These are phyloP conservation scores for Dothistroma septosporum DNA, from an alignment of 2,329 filamentous ascomycete species.

Conservation along the genomic window DNA sequence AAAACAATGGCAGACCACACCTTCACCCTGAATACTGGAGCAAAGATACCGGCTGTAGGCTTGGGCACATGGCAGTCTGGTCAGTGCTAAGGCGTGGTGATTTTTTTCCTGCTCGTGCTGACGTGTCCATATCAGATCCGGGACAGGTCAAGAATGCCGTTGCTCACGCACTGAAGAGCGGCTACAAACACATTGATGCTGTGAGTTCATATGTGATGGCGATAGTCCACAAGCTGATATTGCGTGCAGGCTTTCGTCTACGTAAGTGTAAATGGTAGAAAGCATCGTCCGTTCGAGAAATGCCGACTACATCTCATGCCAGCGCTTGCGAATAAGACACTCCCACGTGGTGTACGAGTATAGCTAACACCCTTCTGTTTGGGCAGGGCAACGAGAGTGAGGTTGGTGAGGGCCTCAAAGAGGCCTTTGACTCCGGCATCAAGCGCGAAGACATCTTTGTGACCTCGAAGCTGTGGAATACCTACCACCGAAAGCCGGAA, in stretches of 20 bases:
- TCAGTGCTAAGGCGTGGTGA: background rate
- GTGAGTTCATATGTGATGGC: constrained; percentile 2
- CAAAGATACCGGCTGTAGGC: constrained; percentile 38
- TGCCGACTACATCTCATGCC: too few species aligned
- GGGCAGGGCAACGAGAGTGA: constrained; percentile 65
- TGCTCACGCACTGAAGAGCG: constrained; percentile 45
- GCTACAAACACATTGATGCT: constrained; percentile 60
- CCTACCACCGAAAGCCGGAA: constrained; percentile 67
- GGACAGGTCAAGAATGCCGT: constrained; percentile 49
- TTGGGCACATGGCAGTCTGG: constrained; percentile 39
- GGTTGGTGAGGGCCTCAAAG: constrained; percentile 71
- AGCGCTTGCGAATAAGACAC: too few species aligned
- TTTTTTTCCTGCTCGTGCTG: background rate
- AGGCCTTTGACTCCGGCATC: constrained; percentile 63
- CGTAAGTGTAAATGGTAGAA: constrained; percentile 29
- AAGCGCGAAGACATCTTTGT: constrained; percentile 77
- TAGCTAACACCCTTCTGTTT: too few species aligned
- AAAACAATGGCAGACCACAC: constrained; percentile 26
- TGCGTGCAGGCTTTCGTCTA: constrained; percentile 61
- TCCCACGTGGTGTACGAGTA: too few species aligned
- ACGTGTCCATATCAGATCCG: constrained; percentile 23
- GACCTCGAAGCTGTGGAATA: constrained; percentile 81
- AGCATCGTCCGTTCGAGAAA: too few species aligned
- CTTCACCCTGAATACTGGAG: constrained; percentile 38
- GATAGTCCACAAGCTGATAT: background rate